Evolutionary conservation across 164 flowering plant genomes (phyloP).

Genomic region (Chimonanthus salicifolius): DNA sequence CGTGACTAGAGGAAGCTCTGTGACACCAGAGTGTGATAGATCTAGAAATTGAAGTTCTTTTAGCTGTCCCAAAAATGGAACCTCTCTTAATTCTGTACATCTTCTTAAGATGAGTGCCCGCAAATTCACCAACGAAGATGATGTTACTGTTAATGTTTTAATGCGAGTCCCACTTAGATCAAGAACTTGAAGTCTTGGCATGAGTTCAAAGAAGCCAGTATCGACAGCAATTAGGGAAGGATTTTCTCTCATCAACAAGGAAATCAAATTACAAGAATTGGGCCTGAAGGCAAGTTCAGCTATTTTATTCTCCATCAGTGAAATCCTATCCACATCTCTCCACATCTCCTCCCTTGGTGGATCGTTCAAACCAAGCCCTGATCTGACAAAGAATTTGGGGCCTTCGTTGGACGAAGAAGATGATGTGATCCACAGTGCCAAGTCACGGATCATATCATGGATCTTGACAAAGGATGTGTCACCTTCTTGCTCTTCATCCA

Average conservation of each 20-base stretch:
- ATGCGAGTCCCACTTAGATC: neutral
- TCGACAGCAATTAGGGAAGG: neutral
- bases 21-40: neutral
- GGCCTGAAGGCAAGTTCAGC: neutral
- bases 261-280: neutral
- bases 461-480: neutral
- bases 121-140: constrained; percentile 1
- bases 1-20: neutral
- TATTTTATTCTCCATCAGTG: neutral
- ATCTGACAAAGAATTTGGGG: neutral
- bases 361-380: neutral
- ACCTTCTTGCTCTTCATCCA: neutral
- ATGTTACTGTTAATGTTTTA: neutral
- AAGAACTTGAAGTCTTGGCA: constrained; percentile 3
- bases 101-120: neutral
- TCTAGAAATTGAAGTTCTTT: constrained; percentile 2
- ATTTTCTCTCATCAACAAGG: constrained; percentile 1
- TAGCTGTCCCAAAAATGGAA: constrained; percentile 1
- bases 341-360: constrained; percentile 5
- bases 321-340: neutral
- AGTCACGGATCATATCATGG: constrained; percentile 4
- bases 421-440: constrained; percentile 8
- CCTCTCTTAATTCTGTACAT: neutral
- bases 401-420: neutral
- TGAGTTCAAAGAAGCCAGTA: constrained; percentile 1